Evolutionary conservation across 169 alveolate genomes (phyloP).

Genomic region (Toxoplasma gondii): DNA sequence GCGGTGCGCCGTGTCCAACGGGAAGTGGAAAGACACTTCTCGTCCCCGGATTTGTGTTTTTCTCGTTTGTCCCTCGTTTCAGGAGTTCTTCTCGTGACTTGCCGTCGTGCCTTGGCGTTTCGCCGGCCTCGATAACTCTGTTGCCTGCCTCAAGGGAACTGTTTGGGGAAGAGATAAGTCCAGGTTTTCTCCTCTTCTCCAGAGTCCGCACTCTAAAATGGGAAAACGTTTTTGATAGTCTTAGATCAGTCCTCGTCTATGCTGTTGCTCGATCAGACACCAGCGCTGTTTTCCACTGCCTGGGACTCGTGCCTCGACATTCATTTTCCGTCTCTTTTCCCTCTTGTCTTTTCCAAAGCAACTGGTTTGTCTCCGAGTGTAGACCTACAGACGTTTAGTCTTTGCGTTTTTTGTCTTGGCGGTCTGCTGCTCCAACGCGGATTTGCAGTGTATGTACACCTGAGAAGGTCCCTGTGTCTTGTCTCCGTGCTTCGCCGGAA

Average conservation of each 20-base stretch:
- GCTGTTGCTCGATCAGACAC: no score
- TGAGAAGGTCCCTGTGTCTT: neutral
- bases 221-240: no score
- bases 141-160: no score
- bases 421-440: neutral
- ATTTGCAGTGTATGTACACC: neutral
- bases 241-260: no score
- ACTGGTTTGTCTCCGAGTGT: neutral
- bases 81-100: no score
- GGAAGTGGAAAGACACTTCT: neutral
- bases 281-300: no score
- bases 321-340: neutral
- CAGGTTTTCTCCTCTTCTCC: no score
- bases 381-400: neutral
- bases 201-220: no score
- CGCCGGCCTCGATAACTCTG: no score
- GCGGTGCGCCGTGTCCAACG: neutral
- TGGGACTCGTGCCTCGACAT: no score
- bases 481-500: neutral
- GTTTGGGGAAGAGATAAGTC: no score
- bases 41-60: neutral
- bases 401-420: neutral
- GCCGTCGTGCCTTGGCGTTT: no score
- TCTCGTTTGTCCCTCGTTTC: neutral
- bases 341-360: neutral